phyloP scores from a whole-genome alignment of 768 basidiomycete species.

The Pulveroboletus sp. region DNA sequence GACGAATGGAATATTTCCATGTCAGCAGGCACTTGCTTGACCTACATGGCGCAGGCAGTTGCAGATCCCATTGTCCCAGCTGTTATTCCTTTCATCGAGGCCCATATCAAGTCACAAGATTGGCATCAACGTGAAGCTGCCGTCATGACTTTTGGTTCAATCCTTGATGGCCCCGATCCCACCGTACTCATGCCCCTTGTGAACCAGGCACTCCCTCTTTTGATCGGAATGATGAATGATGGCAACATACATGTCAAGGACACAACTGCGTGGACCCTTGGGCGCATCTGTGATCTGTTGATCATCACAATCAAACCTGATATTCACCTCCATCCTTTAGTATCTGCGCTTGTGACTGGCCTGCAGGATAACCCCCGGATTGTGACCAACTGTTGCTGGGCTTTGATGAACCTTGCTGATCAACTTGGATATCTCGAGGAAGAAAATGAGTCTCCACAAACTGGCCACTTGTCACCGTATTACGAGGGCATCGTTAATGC shows the following conservation, averaged over 20 bases:
- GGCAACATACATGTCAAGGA: constrained; percentile 85
- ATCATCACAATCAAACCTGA: constrained; percentile 86
- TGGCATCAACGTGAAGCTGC: constrained; percentile 98
- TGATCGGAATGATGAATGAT: constrained; percentile 96
- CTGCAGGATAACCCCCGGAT: constrained; percentile 82
- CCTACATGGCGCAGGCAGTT: constrained; percentile 86
- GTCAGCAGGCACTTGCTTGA: constrained; percentile 92
- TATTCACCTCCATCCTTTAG: constrained; percentile 78
- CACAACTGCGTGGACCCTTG: constrained; percentile 97
- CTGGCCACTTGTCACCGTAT: constrained; percentile 79
- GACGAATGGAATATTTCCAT: constrained; percentile 99
- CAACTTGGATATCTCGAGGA: constrained; percentile 77
- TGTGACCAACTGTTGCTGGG: constrained; percentile 93
- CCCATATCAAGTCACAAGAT: constrained; percentile 86
- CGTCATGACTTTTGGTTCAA: constrained; percentile 97
- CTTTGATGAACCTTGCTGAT: constrained; percentile 91
- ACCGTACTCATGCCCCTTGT: constrained; percentile 85
- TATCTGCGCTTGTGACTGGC: constrained; percentile 80
- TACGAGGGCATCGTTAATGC: constrained; percentile 85
- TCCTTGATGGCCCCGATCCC: constrained; percentile 94
- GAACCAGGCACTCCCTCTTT: constrained; percentile 87
- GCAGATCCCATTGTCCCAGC: constrained; percentile 87
- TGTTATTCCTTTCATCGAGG: constrained; percentile 97
- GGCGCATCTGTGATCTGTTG: constrained; percentile 89
- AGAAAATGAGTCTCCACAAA: constrained; percentile 48